Evolutionary conservation across 176 grass and related monocot genomes (phyloP).

Genomic region (Eleusine indica): DNA sequence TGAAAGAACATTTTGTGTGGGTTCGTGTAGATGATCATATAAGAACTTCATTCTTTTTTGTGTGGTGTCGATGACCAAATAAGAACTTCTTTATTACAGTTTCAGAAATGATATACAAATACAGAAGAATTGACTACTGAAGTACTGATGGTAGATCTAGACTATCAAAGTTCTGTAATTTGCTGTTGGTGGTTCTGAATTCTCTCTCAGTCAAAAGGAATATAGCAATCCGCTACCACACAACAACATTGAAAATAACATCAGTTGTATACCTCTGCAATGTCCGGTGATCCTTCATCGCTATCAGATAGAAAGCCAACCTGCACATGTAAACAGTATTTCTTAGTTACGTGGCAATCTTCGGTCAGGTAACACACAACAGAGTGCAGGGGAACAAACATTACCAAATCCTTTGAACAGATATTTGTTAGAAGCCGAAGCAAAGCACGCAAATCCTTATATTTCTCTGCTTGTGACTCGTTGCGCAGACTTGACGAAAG

Average conservation of each 20-base stretch:
- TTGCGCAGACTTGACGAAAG: constrained; percentile 82
- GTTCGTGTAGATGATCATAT: neutral
- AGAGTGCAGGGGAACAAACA: constrained; percentile 18
- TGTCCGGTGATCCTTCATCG: constrained; percentile 69
- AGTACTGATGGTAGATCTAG: constrained; percentile 11
- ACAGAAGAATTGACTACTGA: constrained; percentile 9
- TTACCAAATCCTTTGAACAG: constrained; percentile 98
- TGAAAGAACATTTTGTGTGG: constrained; percentile 2
- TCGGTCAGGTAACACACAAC: constrained; percentile 22
- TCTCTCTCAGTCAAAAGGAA: neutral
- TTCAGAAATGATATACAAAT: neutral
- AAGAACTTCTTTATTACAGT: neutral
- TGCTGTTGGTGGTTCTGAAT: constrained; percentile 7
- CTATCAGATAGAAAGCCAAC: constrained; percentile 81
- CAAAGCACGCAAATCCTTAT: constrained; percentile 97
- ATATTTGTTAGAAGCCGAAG: constrained; percentile 97
- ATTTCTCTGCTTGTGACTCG: constrained; percentile 94
- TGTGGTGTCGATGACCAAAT: neutral
- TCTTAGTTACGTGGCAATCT: constrained; percentile 39
- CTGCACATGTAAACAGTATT: constrained; percentile 55
- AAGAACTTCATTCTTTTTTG: neutral
- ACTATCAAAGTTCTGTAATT: neutral
- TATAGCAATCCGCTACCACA: neutral
- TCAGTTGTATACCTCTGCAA: constrained; percentile 73
- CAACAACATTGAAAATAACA: constrained; percentile 10